Evolutionary conservation across 768 basidiomycete genomes (phyloP), one percentile per base, ranked within the genome.

Genomic region (Boletus sensibilis): DNA sequence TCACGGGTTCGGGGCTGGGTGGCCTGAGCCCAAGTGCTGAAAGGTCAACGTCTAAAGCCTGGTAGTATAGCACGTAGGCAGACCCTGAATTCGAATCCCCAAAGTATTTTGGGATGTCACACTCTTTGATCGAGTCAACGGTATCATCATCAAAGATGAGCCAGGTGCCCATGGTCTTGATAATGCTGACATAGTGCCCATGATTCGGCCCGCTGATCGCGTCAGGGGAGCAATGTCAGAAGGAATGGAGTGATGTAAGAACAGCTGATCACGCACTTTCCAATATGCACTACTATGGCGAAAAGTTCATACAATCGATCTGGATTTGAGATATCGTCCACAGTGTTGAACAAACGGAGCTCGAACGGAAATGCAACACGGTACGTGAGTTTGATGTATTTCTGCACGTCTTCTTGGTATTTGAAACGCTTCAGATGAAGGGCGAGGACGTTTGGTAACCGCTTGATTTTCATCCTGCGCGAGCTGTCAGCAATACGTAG

Each of bases 391-490:
- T 99, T 99, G 78, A 94, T 91, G 74, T 95, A 93, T 69, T 85
- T 89, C 58, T 86, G 84, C 2, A 90, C 74, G 62, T 93, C 89
- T 72, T 98, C 96, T 71, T 97, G 94, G 68, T 94, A 97, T 74
- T 99, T 99, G 86, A 99, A 99, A 34, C 97, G 85, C 77, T 99
- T 99, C 45, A 99, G 76, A 72, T 99, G 97, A 25, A 99, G 80
- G 13, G 96, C 94, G 23, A 99, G 86, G 37, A 99, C 81, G 69
- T 98, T 96, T 1, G 97, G 97, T 0, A 98, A 79, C 63, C 86
- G 90, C 78, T 98, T 98, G 71, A 99, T 94, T 75, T 99, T 99
- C 96, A 99, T 98, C 65, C 96, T 97, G 68, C 12, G 44, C 33
- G 7, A 14, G 20, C 10, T 25, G 40, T 58, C 44, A 67, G 53